Conservation (phyloP, 208 protist genomes). For the Phytomonas serpens region DNA sequence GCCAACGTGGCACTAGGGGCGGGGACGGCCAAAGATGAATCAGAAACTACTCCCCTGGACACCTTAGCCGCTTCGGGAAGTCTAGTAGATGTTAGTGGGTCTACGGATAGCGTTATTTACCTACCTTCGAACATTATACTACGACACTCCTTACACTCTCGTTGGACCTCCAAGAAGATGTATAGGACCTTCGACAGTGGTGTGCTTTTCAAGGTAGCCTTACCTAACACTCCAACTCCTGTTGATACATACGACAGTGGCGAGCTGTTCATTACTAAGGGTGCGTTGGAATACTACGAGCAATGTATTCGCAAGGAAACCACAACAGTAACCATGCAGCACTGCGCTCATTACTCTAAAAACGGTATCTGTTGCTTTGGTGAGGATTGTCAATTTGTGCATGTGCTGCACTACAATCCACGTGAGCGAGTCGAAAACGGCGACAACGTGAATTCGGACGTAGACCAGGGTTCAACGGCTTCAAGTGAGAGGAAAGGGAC, state of each 20-base stretch:
- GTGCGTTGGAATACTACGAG: conserved; percentile 60
- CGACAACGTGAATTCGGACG: conserved; percentile 26
- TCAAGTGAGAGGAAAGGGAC: background rate
- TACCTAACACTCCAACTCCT: conserved; percentile 65
- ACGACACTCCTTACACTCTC: conserved; percentile 55
- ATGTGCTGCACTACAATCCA: conserved; percentile 50
- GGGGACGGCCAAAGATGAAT: conserved; percentile 10
- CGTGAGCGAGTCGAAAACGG: conserved; percentile 20
- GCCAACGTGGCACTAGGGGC: conserved; percentile 4
- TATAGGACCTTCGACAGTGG: conserved; percentile 41
- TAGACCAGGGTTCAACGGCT: conserved; percentile 17
- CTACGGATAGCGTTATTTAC: conserved; percentile 18
- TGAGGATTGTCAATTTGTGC: conserved; percentile 66
- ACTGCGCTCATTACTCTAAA: conserved; percentile 71
- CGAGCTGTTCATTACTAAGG: conserved; percentile 49
- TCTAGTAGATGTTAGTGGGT: conserved; percentile 10
- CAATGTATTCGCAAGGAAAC: conserved; percentile 35
- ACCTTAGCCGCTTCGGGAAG: background rate
- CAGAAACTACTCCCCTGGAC: conserved; percentile 22
- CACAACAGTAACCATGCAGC: conserved; percentile 55
- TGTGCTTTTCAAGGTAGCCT: conserved; percentile 41
- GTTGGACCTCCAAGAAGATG: conserved; percentile 48
- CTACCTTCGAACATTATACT: conserved; percentile 41
- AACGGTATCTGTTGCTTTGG: conserved; percentile 80
- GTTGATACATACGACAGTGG: conserved; percentile 56